phyloP scores from a whole-genome alignment of 306 rosid species.

The Vicia villosa region DNA sequence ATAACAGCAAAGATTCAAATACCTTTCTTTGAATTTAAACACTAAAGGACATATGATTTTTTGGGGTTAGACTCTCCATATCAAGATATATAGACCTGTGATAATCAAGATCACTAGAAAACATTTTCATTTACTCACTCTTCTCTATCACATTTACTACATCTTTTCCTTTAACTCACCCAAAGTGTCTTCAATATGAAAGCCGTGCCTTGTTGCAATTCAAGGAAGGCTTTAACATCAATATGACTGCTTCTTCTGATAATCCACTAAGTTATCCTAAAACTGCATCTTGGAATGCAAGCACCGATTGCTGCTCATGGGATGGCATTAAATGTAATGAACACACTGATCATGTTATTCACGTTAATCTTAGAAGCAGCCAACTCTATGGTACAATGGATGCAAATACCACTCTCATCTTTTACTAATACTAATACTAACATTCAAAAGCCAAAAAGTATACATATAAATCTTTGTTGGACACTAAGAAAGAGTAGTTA shows the following conservation, averaged over 20 bases:
- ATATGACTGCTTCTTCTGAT: neutral
- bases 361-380: constrained; percentile 31
- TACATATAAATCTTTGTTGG: too few relatives aligned
- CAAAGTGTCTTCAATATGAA: constrained; percentile 26
- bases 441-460: too few relatives aligned
- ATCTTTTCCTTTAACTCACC: neutral
- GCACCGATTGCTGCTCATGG: constrained; percentile 40
- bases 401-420: constrained; percentile 21
- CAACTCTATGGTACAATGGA: constrained; percentile 23
- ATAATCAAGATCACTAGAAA: neutral
- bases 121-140: neutral
- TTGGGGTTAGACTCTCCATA: too few relatives aligned
- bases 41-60: too few relatives aligned
- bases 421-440: too few relatives aligned
- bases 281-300: constrained; percentile 31
- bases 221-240: constrained; percentile 25
- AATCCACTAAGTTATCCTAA: constrained; percentile 34
- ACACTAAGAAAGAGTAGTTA: too few relatives aligned
- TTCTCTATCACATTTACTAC: neutral
- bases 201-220: constrained; percentile 35
- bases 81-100: too few relatives aligned
- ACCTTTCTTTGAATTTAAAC: too few relatives aligned
- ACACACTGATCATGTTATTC: constrained; percentile 24
- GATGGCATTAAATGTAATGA: constrained; percentile 37
- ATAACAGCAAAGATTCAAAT: too few relatives aligned